Conservation (phyloP, 129 eudicot species). For the Erigeron canadensis region DNA sequence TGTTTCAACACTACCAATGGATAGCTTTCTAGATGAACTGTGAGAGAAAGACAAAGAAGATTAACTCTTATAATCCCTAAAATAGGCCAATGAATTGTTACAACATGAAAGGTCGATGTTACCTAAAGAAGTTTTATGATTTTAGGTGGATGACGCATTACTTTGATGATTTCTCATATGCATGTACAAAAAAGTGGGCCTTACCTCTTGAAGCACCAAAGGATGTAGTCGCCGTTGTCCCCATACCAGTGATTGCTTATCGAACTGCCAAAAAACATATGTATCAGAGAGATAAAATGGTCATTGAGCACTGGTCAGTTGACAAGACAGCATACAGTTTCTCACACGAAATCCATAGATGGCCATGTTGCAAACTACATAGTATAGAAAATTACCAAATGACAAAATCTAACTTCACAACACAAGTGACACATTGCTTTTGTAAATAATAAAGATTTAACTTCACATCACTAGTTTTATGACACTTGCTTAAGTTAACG, state of each 20-base stretch:
- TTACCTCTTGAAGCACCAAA: constrained; percentile 78
- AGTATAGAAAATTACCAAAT: no score
- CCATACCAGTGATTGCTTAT: constrained; percentile 78
- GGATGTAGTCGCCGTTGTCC: constrained; percentile 95
- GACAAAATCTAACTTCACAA: neutral
- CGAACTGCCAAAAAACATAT: constrained; percentile 53
- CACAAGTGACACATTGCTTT: neutral
- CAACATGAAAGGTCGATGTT: constrained; percentile 9
- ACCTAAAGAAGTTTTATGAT: constrained; percentile 1
- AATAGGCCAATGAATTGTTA: neutral
- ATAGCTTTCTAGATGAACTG: constrained; percentile 44
- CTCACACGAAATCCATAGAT: neutral
- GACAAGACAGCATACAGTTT: neutral
- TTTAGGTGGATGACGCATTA: constrained; percentile 1
- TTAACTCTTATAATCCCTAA: constrained; percentile 12
- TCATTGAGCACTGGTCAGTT: neutral
- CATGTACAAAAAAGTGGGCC: constrained; percentile 14
- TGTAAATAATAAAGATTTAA: neutral
- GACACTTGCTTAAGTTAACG: no score
- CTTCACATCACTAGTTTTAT: no score
- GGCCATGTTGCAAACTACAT: constrained; percentile 10
- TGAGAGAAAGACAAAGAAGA: constrained; percentile 45
- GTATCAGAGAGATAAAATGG: neutral
- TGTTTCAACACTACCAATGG: constrained; percentile 57
- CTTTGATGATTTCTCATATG: constrained; percentile 1